Base-by-base conservation (phyloP, 257 asterid genomes). In the Jacaranda mimosifolia region DNA sequence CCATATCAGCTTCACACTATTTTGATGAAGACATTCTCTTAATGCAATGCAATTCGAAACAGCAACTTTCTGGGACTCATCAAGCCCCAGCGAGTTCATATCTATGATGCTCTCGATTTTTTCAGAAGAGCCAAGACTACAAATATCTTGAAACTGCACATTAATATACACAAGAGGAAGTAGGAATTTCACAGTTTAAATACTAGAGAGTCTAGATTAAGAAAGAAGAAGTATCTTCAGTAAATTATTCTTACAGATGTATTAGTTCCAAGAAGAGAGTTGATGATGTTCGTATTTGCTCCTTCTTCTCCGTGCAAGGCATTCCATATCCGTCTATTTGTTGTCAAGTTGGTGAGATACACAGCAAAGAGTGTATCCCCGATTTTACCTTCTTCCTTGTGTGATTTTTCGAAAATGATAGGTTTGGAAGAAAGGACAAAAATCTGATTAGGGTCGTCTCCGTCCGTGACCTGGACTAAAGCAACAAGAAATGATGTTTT, bases 1-100 rank as follows among this genome's bases (percentile, higher is more conserved):
- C 97, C 97, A 90, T 26, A 89, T 85, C 78, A 92, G 89, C 81
- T 83, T 88, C 21, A 84, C 82, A 6, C 78, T 74, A 17, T 78
- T 85, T 42, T 42, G 63, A 38, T 92, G 95, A 46, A 8, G 19
- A 35, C 97, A 92, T 60, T 84, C 82, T 58, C 79, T 82, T 11
- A 84, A 65, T 0, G 82, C 86, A 64, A 87, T 46, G 76, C 95
- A 86, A 53, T 83, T 77, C 67, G 79, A 9, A n/a, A 92, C 85
- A 48, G 92, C 97, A 57, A 57, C 78, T 8, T 55, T 56, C 58
- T 92, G 97, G 8, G 93, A 92, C 26, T 78, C 81, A 70, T 89
- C 90, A 26, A 92, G 89, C 56, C 75, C 84, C 15, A 77, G 59
- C 5, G 80, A 19, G 32, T 11, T 21, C 5, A 83, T 76, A 11